Percentiles rank a stretch among this genome's conserved stretches.
Evolutionary conservation across 148 eudicot genomes (phyloP).

Genomic region (Camellia granthamiana): DNA sequence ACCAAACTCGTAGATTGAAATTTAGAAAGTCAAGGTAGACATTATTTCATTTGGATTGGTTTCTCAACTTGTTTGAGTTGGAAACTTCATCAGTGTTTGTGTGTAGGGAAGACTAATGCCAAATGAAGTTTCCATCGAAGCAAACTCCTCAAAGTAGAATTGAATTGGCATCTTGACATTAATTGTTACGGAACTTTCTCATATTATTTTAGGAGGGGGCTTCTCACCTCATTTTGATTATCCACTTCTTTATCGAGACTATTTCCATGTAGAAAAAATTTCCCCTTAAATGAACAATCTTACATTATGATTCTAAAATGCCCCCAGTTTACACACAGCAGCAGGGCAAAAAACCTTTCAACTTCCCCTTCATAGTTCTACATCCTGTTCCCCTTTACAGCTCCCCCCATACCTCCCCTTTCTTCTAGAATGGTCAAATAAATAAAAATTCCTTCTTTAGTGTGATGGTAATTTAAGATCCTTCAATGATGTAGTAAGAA

Average conservation of each 20-base stretch:
- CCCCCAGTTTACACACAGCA: neutral
- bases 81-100: neutral
- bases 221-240: neutral
- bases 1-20: neutral
- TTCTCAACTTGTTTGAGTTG: neutral
- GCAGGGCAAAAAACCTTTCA: neutral
- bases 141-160: neutral
- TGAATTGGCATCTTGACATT: constrained; percentile 4
- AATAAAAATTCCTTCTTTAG: neutral
- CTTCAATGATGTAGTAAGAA: neutral
- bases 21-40: neutral
- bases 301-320: neutral
- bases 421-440: neutral
- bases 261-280: neutral
- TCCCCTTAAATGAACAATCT: neutral
- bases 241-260: neutral
- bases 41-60: neutral
- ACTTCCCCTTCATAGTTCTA: neutral
- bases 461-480: neutral
- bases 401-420: neutral
- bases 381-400: neutral
- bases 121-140: neutral
- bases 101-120: too few relatives aligned
- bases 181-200: neutral
- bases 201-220: neutral